phyloP scores from a whole-genome alignment of 2,329 filamentous ascomycete genomes.

The Cladosporium phlei region DNA sequence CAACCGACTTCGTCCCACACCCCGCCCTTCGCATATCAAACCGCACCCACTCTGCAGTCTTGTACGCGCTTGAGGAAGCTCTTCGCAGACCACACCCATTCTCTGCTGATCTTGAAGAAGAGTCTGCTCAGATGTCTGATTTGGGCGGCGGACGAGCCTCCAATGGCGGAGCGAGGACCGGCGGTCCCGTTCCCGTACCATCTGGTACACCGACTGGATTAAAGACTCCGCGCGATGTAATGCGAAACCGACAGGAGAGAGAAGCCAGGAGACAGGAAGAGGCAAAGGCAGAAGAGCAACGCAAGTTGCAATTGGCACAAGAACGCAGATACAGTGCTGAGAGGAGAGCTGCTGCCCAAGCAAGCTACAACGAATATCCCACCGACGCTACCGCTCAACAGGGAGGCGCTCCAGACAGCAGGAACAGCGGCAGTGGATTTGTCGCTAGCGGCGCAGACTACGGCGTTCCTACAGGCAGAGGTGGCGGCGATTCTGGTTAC shows the following conservation, averaged over 20 bases:
- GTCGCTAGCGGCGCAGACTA: slow-evolving; percentile 24
- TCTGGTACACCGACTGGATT: slow-evolving; percentile 55
- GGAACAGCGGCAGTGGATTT: slow-evolving; percentile 22
- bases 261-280: slow-evolving; percentile 67
- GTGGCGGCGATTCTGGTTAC: slow-evolving; percentile 7
- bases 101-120: slow-evolving; percentile 77
- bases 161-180: slow-evolving; percentile 53
- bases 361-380: slow-evolving; percentile 22
- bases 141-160: slow-evolving; percentile 58
- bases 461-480: slow-evolving; percentile 26
- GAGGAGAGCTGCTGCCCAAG: slow-evolving; percentile 44
- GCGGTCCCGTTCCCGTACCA: slow-evolving; percentile 51
- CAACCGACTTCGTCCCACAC: slow-evolving; percentile 38
- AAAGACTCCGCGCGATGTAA: slow-evolving; percentile 81
- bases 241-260: slow-evolving; percentile 76
- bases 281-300: slow-evolving; percentile 44
- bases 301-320: slow-evolving; percentile 52
- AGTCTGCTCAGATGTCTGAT: slow-evolving; percentile 89
- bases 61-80: slow-evolving; percentile 87
- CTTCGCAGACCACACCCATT: slow-evolving; percentile 77
- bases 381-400: slow-evolving; percentile 23
- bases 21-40: slow-evolving; percentile 68
- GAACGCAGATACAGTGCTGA: slow-evolving; percentile 52
- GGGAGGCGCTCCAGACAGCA: slow-evolving; percentile 22
- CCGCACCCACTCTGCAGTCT: slow-evolving; percentile 81